phyloP scores from a whole-genome alignment of 352 stramenopile species.

The Pythium diclinum region DNA sequence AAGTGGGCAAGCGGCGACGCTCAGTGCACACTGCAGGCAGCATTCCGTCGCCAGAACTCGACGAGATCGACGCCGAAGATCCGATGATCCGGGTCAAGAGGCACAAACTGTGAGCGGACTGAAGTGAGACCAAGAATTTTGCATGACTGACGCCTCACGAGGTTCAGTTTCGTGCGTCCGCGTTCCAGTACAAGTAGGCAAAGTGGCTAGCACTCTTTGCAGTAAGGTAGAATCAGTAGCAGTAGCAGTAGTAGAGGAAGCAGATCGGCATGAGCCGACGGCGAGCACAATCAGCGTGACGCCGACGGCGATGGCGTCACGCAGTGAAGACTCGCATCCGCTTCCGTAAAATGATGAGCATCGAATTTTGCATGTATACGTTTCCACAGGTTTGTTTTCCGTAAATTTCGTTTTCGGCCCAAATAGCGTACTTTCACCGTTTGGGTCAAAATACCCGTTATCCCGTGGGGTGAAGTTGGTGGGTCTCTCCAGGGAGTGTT shows the following conservation, averaged over 20 bases:
- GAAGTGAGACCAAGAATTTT: background rate
- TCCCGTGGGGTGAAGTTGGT: constrained; percentile 1
- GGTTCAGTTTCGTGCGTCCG: background rate
- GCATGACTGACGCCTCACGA: background rate
- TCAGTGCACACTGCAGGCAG: background rate
- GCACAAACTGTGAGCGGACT: constrained; percentile 10
- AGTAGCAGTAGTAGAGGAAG: background rate
- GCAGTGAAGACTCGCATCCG: background rate
- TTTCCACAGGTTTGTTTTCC: background rate
- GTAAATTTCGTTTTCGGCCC: background rate
- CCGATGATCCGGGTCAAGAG: constrained; percentile 14
- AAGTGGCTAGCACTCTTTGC: background rate
- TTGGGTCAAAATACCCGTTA: background rate
- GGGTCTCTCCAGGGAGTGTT: constrained; percentile 5
- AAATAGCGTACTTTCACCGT: background rate
- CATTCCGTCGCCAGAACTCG: constrained; percentile 12
- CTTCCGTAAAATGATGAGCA: constrained; percentile 1
- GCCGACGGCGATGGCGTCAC: background rate
- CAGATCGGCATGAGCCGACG: background rate
- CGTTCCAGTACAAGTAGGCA: background rate
- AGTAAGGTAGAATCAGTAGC: constrained; percentile 3
- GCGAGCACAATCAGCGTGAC: background rate
- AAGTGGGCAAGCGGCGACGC: constrained; percentile 24
- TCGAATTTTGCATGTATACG: background rate
- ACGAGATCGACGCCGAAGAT: constrained; percentile 21